Percentiles rank a stretch among this genome's conserved stretches.
phyloP scores from a whole-genome alignment of 106 monocot species.

The Dendrobium catenatum region DNA sequence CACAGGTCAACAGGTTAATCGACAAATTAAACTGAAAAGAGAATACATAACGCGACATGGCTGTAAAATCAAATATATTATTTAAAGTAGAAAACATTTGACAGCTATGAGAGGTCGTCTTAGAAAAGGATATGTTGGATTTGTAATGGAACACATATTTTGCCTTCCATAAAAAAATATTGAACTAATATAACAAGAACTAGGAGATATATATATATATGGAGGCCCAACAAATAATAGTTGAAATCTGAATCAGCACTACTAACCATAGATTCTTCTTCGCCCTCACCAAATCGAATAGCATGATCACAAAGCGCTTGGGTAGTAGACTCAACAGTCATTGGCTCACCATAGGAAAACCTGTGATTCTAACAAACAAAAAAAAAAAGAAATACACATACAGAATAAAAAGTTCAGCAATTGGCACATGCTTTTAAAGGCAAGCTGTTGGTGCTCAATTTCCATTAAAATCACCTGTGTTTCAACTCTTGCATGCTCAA shows the following conservation, averaged over 20 bases:
- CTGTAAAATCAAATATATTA: background rate
- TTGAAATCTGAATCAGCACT: background rate
- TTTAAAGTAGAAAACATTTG: background rate
- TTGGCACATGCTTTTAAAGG: background rate
- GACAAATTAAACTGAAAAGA: too few species aligned
- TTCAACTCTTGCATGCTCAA: conserved; percentile 90
- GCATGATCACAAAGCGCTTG: conserved; percentile 91
- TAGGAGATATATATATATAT: background rate
- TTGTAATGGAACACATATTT: background rate
- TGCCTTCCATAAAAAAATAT: background rate
- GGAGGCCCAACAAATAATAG: background rate
- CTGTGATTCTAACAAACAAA: conserved; percentile 65
- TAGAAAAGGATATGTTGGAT: background rate
- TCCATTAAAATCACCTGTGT: conserved; percentile 39
- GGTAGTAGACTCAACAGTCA: conserved; percentile 81
- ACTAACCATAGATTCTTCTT: conserved; percentile 81
- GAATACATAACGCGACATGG: too few species aligned
- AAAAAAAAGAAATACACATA: background rate
- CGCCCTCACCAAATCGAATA: conserved; percentile 86
- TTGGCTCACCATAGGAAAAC: conserved; percentile 81
- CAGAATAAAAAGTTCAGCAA: background rate
- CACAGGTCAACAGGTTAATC: too few species aligned
- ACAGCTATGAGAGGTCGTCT: background rate
- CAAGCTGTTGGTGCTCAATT: background rate
- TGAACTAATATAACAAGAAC: background rate